These are phyloP conservation scores for Claviceps quebecensis DNA, from an alignment of 2,329 filamentous ascomycete genomes.

Conservation along the genomic window DNA sequence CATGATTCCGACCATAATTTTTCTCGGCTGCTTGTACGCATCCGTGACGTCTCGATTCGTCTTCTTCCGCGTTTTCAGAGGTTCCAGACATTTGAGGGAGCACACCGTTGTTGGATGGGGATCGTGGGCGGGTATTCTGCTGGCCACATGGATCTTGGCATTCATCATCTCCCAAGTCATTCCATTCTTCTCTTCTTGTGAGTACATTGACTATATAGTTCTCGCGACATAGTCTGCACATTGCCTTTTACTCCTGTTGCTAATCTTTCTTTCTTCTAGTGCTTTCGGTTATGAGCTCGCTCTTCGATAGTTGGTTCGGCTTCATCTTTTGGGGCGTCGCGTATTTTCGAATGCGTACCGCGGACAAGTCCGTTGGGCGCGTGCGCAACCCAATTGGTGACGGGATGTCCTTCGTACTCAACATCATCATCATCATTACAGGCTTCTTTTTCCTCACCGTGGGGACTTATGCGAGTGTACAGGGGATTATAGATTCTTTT, in stretches of 20 bases:
- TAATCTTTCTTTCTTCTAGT: slow-evolving; percentile 18
- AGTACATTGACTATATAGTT: slow-evolving; percentile 14
- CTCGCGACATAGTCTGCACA: background rate
- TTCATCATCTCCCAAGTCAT: slow-evolving; percentile 90
- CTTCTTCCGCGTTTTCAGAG: slow-evolving; percentile 78
- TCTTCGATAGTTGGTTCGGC: slow-evolving; percentile 87
- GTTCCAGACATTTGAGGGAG: slow-evolving; percentile 62
- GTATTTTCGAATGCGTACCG: slow-evolving; percentile 61
- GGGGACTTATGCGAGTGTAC: slow-evolving; percentile 68
- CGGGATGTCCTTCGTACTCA: slow-evolving; percentile 45
- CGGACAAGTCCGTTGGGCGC: slow-evolving; percentile 41
- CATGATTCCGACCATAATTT: slow-evolving; percentile 91
- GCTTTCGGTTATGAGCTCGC: slow-evolving; percentile 64
- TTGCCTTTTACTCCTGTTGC: background rate
- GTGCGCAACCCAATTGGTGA: slow-evolving; percentile 36
- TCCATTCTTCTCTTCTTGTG: slow-evolving; percentile 73
- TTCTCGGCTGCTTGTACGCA: slow-evolving; percentile 80
- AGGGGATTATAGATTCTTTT: slow-evolving; percentile 65
- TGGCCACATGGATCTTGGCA: slow-evolving; percentile 63
- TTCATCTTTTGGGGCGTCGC: slow-evolving; percentile 91
- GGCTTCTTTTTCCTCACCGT: slow-evolving; percentile 70
- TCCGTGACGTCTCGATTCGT: slow-evolving; percentile 82
- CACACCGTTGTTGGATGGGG: slow-evolving; percentile 75
- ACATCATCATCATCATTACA: slow-evolving; percentile 56
- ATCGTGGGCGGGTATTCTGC: slow-evolving; percentile 61